Evolutionary conservation across 495 filamentous ascomycete genomes (phyloP).

Genomic region (Letharia columbiana): DNA sequence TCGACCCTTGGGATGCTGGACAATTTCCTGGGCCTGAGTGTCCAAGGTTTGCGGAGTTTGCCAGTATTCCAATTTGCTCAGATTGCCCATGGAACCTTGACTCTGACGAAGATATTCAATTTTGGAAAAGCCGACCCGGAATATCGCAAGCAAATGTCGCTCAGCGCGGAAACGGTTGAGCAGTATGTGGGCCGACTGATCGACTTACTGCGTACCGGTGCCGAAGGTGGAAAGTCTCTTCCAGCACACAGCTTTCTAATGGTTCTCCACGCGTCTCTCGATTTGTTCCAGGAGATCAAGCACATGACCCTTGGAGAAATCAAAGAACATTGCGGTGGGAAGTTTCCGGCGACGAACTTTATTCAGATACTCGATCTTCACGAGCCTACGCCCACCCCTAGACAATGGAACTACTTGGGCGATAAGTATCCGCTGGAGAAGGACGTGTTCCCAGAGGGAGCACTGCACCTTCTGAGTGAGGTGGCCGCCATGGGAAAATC

Average conservation of each 20-base stretch:
- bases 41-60: constrained; percentile 55
- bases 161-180: constrained; percentile 65
- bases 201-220: constrained; percentile 54
- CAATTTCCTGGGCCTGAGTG: constrained; percentile 52
- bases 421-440: constrained; percentile 16
- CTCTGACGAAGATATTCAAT: constrained; percentile 82
- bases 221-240: constrained; percentile 54
- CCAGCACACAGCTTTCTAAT: constrained; percentile 69
- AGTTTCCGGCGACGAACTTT: constrained; percentile 11
- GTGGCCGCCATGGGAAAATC: constrained; percentile 55
- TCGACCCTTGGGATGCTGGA: constrained; percentile 70
- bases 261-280: constrained; percentile 63
- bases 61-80: constrained; percentile 74
- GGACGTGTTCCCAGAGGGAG: constrained; percentile 9
- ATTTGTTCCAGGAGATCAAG: constrained; percentile 49
- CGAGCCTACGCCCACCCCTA: constrained; percentile 10
- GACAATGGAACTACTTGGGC: constrained; percentile 1
- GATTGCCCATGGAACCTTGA: constrained; percentile 72
- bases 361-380: constrained; percentile 14
- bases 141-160: constrained; percentile 67
- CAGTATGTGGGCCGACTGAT: constrained; percentile 62
- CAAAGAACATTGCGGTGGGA: constrained; percentile 6
- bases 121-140: constrained; percentile 60
- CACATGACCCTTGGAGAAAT: constrained; percentile 7
- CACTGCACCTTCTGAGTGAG: constrained; percentile 56